phyloP scores from a whole-genome alignment of 2,329 filamentous ascomycete genomes.

The Pseudogymnoascus sp. region DNA sequence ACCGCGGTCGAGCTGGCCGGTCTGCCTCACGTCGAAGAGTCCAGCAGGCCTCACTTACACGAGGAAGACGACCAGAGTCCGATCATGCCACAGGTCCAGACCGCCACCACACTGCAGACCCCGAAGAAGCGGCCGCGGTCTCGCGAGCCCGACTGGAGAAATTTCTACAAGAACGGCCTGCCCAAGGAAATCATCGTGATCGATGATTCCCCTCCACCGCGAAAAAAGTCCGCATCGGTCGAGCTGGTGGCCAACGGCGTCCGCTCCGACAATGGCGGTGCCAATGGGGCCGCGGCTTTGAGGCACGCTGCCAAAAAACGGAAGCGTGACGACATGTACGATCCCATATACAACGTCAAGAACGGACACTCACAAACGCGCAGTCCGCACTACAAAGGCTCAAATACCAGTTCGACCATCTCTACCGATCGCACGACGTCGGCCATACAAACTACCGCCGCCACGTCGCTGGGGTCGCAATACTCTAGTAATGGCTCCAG shows the following conservation, averaged over 20 bases:
- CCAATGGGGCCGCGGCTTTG: conserved; percentile 10
- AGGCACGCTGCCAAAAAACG: conserved; percentile 68
- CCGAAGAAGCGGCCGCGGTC: conserved; percentile 32
- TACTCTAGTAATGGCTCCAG: conserved; percentile 48
- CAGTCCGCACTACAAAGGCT: conserved; percentile 59
- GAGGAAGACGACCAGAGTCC: not conserved
- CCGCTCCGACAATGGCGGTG: conserved; percentile 25
- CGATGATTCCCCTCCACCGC: conserved; percentile 53
- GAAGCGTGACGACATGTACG: conserved; percentile 53
- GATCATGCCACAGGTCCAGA: conserved; percentile 1
- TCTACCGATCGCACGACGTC: conserved; percentile 81
- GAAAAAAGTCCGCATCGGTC: conserved; percentile 26
- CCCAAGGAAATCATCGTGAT: conserved; percentile 84
- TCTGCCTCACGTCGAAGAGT: conserved; percentile 20
- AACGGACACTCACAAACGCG: conserved; percentile 63
- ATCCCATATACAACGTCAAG: conserved; percentile 62
- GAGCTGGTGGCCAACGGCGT: conserved; percentile 33
- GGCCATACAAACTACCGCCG: conserved; percentile 73
- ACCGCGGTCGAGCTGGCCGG: conserved; percentile 21
- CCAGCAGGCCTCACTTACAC: not conserved
- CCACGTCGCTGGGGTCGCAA: conserved; percentile 72
- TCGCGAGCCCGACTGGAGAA: conserved; percentile 64
- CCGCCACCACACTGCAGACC: conserved; percentile 22
- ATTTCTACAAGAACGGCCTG: conserved; percentile 74
- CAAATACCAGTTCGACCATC: conserved; percentile 60